Base-by-base conservation (phyloP, 2,329 filamentous ascomycete species). In the Hypoxylon sp. region DNA sequence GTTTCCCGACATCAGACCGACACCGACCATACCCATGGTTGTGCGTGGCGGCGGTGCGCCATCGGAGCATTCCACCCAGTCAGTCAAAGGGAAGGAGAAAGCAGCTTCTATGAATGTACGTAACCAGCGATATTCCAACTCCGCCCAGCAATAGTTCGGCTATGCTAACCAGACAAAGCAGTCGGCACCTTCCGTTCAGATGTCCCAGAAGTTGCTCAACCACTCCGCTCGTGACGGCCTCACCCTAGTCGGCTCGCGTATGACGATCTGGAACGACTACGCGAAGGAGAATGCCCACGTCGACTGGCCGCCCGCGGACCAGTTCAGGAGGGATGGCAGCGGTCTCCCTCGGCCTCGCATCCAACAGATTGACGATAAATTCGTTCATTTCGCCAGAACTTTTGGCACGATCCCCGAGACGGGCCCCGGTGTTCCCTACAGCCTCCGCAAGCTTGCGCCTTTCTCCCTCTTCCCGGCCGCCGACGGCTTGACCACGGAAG, bases 271-370 rank as follows among this genome's bases (percentile, higher is more conserved):
- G 68, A n/a, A 56, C 6, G 10, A 47, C 3, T 50, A 19, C 24
- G 10, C 26, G 10, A 17, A 56, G 22, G 6, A 37, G 8, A 7
- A 6, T 2, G 26, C 34, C 10, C 6, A 53, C 13, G 39, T 62
- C 28, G 62, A 63, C 55, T 71, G 69, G 68, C 68, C 69, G 1
- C 17, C 30, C 2, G 20, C 19, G 6, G 10, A 26, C n/a, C 66
- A 69, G 17, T 58, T 60, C 41, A 43, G 4, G 6, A 19, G 56
- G 46, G 8, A 41, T 17, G 5, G 37, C 30, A 7, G 61, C 59
- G 13, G 48, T 56, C 8, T 67, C 6, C 69, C 68, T 19, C 20
- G 41, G 28, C 65, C 67, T 32, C 65, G 60, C n/a, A 6, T 54
- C 2, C 37, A 43, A 15, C 4, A 26, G 10, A 53, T 64, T 4